Evolutionary conservation across 177 flowering plant species (phyloP).

Genomic region (Vitis hybrid): DNA sequence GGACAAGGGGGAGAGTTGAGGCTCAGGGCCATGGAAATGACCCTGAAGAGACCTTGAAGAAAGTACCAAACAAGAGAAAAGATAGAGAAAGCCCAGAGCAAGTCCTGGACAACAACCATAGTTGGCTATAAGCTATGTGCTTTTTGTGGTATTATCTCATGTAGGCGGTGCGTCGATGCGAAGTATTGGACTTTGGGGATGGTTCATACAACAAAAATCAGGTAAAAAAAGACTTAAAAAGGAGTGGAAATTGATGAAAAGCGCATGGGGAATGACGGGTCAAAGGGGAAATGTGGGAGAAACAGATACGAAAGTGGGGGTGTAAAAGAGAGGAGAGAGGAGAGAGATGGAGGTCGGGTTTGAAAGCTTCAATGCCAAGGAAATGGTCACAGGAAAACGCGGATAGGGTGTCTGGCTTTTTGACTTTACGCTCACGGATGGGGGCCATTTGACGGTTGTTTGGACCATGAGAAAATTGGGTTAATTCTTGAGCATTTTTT

Average conservation of each 20-base stretch:
- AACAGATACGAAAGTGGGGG: background rate
- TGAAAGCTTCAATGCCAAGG: background rate
- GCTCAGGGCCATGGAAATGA: slow-evolving; percentile 16
- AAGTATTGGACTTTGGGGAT: too few species aligned
- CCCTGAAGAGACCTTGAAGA: slow-evolving; percentile 8
- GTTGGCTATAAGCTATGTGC: background rate
- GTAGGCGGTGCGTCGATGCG: background rate
- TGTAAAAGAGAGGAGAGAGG: background rate
- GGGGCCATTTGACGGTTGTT: too few species aligned
- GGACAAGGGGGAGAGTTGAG: slow-evolving; percentile 14
- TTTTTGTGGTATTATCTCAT: background rate
- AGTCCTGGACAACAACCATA: slow-evolving; percentile 15
- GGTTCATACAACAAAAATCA: background rate
- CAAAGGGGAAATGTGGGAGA: background rate
- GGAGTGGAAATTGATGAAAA: background rate
- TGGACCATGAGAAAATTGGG: too few species aligned
- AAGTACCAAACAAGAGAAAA: slow-evolving; percentile 12
- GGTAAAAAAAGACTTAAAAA: background rate
- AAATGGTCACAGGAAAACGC: background rate
- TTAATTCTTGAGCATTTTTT: too few species aligned
- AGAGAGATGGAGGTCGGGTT: background rate
- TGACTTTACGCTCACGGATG: too few species aligned
- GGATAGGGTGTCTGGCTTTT: too few species aligned
- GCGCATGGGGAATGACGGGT: background rate
- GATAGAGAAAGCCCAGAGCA: slow-evolving; percentile 19